phyloP scores from a whole-genome alignment of 2,329 filamentous ascomycete species.

The Dactylellina leptospora region DNA sequence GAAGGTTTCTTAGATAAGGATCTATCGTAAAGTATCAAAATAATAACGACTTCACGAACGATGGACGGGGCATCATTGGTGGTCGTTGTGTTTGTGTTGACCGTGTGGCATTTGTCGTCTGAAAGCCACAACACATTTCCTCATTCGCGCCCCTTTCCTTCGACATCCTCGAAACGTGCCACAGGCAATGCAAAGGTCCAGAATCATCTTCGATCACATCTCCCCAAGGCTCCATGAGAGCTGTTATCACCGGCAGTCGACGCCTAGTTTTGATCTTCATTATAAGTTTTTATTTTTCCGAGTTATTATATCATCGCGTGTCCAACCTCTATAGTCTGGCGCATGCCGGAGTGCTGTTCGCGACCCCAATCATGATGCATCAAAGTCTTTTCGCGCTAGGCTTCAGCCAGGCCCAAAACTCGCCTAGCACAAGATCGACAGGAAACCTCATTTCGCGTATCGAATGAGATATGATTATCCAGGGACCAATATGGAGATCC shows the following conservation, averaged over 20 bases:
- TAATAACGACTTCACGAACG: too few species aligned
- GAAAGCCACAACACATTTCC: neutral
- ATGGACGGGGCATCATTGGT: too few species aligned
- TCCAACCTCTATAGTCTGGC: neutral
- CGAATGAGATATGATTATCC: slow-evolving; percentile 20
- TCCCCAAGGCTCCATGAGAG: neutral
- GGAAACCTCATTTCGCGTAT: slow-evolving; percentile 44
- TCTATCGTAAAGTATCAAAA: too few species aligned
- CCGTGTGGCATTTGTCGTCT: neutral
- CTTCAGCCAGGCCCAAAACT: slow-evolving; percentile 1
- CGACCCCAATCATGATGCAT: too few species aligned
- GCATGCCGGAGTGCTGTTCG: neutral
- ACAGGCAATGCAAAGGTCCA: neutral
- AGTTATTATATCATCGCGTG: neutral
- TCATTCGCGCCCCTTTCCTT: neutral
- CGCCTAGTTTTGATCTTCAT: slow-evolving; percentile 37
- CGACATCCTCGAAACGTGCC: neutral
- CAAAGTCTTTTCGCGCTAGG: neutral
- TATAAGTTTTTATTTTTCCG: slow-evolving; percentile 13
- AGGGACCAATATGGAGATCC: slow-evolving; percentile 29
- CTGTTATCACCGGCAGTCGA: too few species aligned
- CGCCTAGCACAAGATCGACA: slow-evolving; percentile 32
- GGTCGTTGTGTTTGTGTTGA: too few species aligned
- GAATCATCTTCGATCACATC: neutral
- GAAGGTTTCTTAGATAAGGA: too few species aligned